Conservation (phyloP, 2,329 filamentous ascomycete species). For the Aspergillus sp. region DNA sequence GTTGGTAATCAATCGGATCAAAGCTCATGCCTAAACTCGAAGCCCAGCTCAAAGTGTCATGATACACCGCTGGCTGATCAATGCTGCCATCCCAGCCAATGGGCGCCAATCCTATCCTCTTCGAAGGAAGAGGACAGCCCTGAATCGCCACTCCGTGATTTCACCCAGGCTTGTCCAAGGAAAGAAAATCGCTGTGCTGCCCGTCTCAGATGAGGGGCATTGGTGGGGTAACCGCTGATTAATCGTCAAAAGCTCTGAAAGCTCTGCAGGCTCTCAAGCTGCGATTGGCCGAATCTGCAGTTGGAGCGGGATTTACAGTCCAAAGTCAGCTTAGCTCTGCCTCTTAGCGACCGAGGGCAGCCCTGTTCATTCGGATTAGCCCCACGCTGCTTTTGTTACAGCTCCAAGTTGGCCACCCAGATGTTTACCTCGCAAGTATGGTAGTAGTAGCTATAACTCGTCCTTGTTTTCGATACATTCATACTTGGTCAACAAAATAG, state of each 20-base stretch:
- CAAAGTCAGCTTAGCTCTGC: neutral
- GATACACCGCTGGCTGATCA: neutral
- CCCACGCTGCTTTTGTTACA: slow-evolving; percentile 6
- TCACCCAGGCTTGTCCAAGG: neutral
- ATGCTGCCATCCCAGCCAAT: neutral
- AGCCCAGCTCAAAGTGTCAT: neutral
- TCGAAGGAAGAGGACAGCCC: neutral
- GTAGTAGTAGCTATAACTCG: neutral
- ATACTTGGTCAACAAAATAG: neutral
- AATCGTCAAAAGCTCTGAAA: slow-evolving; percentile 6
- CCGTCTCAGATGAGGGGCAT: slow-evolving; percentile 10
- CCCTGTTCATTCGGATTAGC: neutral
- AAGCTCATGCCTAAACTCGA: neutral
- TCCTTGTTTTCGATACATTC: neutral
- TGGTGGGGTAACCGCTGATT: slow-evolving; percentile 14
- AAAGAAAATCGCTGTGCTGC: slow-evolving; percentile 1
- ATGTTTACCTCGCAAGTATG: neutral
- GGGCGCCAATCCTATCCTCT: neutral
- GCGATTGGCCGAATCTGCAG: neutral
- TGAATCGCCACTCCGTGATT: neutral
- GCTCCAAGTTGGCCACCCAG: neutral
- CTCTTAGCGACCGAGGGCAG: neutral
- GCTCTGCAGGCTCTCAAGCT: slow-evolving; percentile 9
- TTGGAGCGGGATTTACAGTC: slow-evolving; percentile 3
- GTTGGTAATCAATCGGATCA: slow-evolving; percentile 6